Evolutionary conservation across 1,284 basidiomycete genomes (phyloP).

Genomic region (Trichosporon asahii): DNA sequence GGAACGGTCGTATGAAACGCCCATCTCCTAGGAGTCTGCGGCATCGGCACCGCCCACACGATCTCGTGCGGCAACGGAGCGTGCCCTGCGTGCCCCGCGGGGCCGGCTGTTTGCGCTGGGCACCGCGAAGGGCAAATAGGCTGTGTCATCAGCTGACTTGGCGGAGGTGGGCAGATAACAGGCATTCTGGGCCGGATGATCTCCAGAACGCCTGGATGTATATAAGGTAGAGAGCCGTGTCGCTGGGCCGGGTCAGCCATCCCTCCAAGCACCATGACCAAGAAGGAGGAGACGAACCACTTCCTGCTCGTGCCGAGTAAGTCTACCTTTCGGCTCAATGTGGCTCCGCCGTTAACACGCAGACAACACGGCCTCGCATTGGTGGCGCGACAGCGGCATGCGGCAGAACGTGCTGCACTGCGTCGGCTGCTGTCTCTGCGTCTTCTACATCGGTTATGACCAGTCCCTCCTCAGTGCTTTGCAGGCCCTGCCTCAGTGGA

Average conservation of each 20-base stretch:
- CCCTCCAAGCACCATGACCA: not conserved
- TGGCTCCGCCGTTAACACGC: too few relatives aligned
- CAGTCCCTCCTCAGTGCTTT: constrained; percentile 29
- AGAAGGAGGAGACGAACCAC: constrained; percentile 2
- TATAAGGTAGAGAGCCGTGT: not conserved
- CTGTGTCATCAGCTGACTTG: not conserved
- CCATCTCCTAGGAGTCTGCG: not conserved
- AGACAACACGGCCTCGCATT: constrained; percentile 32
- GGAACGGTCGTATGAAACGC: not conserved
- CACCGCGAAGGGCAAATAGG: not conserved
- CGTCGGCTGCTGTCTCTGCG: constrained; percentile 28
- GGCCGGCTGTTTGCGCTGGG: not conserved
- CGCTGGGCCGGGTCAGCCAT: not conserved
- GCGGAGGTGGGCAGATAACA: not conserved
- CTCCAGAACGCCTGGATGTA: too few relatives aligned
- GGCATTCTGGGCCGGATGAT: too few relatives aligned
- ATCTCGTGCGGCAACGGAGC: not conserved
- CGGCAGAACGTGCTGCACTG: constrained; percentile 30
- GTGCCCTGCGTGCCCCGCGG: not conserved
- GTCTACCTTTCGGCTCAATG: too few relatives aligned
- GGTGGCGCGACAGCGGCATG: constrained; percentile 35
- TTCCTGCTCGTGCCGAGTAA: constrained; percentile 10
- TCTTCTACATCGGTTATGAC: constrained; percentile 33
- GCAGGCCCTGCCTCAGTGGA: constrained; percentile 30
- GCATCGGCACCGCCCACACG: not conserved